phyloP scores from a whole-genome alignment of 2,329 filamentous ascomycete species.

The Sclerotinia sclerotiorum region DNA sequence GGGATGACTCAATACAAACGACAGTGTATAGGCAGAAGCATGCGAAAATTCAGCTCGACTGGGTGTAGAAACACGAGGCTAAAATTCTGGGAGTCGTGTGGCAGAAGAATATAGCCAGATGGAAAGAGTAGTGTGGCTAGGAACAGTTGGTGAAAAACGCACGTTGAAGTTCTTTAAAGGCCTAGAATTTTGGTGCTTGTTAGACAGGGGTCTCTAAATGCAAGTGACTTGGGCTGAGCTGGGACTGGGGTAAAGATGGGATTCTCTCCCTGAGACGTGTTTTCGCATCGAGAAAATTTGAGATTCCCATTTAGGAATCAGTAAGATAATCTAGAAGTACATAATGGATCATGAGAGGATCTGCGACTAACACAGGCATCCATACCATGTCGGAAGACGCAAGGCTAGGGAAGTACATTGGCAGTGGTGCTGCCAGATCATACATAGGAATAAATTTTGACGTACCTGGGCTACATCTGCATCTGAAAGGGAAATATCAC shows the following conservation, averaged over 20 bases:
- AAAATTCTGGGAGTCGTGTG: background rate
- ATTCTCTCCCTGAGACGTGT: background rate
- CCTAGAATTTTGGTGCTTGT: conserved; percentile 18
- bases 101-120: background rate
- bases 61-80: background rate
- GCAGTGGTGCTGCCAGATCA: background rate
- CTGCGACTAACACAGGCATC: background rate
- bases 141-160: conserved; percentile 10
- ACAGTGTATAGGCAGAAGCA: background rate
- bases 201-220: conserved; percentile 17
- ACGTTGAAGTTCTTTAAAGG: conserved; percentile 23
- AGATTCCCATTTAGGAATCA: background rate
- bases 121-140: background rate
- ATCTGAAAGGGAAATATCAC: conserved; percentile 4
- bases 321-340: background rate
- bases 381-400: background rate
- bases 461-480: conserved; percentile 17
- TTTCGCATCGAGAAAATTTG: background rate
- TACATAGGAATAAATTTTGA: background rate
- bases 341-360: background rate
- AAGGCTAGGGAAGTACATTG: background rate
- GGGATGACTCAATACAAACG: background rate
- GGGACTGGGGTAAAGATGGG: background rate
- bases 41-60: background rate
- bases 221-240: background rate